Evolutionary conservation across 2,329 filamentous ascomycete species (phyloP), one percentile per base, ranked within the genome.

Genomic region (Metarhizium humberi): DNA sequence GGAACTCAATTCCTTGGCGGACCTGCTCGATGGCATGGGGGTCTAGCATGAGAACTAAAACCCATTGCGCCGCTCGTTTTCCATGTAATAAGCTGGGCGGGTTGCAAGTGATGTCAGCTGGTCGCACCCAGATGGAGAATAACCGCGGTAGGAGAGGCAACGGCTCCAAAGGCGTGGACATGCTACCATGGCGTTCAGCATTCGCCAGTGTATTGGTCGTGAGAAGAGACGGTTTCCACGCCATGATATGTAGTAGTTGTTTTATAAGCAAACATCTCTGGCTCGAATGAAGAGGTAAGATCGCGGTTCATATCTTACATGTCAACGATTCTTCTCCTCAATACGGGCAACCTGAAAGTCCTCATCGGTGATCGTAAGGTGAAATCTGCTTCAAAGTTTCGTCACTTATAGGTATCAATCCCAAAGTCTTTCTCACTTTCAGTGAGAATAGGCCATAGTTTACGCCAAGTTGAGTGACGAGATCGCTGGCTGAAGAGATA

Each of bases 391-490:
- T 79, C 53, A 96, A 76, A 8, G 91, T 90, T 64, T 92, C 83
- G 20, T 79, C 70, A 14, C 81, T 84, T 67, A 96, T 92, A 46
- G 3, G 73, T 68, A 11, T 80, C 75, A 50, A 95, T 80, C 3
- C 90, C 90, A 2, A 95, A 80, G 70, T 92, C 87, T 69, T 85
- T 85, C 76, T 96, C 87, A 11, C 81, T 78, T 75, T 95, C 86
- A 29, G 91, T 91, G 13, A 96, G 86, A 73, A 80, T 85, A 48
- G 92, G 76, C 92, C 92, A 96, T n/a, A 96, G 81, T 68, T 88
- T 80, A 60, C 91, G 84, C 90, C 90, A 95, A 55, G 84, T 91
- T 46, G 82, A 85, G 69, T 85, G 84, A 34, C 90, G 81, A 54
- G 83, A 86, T 47, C 90, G 82, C 57, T 86, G 82, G 62, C 85